phyloP scores from a whole-genome alignment of 2,329 filamentous ascomycete species.

The Zelopaecilomyces penicillatus region DNA sequence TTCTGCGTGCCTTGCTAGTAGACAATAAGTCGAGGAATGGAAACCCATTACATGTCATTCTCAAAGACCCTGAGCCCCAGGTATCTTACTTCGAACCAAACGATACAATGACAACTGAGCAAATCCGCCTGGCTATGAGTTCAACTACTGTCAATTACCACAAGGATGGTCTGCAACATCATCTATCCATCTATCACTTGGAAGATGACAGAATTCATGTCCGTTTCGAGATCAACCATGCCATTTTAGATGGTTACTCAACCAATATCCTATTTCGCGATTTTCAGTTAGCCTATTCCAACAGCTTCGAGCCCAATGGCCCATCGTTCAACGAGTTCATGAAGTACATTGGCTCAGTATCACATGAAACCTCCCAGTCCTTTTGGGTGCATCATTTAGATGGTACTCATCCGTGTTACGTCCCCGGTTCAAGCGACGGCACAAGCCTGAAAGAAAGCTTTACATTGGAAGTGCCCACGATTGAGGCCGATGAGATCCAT shows the following conservation, averaged over 20 bases:
- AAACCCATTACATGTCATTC: constrained; percentile 8
- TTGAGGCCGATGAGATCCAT: constrained; percentile 1
- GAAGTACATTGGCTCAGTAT: not conserved
- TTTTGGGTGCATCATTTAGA: constrained; percentile 13
- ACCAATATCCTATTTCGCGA: constrained; percentile 16
- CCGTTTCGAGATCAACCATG: constrained; percentile 21
- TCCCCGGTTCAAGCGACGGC: not conserved
- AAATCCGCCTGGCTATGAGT: not conserved
- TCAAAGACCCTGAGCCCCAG: not conserved
- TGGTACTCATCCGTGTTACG: not conserved
- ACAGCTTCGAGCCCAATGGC: not conserved
- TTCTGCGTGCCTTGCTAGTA: constrained; percentile 9
- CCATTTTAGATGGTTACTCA: constrained; percentile 19
- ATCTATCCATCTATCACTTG: constrained; percentile 10
- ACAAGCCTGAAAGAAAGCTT: no score
- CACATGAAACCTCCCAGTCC: not conserved
- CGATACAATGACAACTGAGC: not conserved
- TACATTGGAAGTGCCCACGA: not conserved
- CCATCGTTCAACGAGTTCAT: constrained; percentile 5
- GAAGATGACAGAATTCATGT: constrained; percentile 8
- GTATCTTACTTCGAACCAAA: not conserved
- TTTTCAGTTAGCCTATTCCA: constrained; percentile 16
- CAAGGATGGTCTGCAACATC: constrained; percentile 4
- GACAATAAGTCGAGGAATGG: constrained; percentile 4
- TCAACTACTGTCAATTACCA: not conserved